Conservation (phyloP, 1,284 basidiomycete species). For the Heterobasidion occidentale region DNA sequence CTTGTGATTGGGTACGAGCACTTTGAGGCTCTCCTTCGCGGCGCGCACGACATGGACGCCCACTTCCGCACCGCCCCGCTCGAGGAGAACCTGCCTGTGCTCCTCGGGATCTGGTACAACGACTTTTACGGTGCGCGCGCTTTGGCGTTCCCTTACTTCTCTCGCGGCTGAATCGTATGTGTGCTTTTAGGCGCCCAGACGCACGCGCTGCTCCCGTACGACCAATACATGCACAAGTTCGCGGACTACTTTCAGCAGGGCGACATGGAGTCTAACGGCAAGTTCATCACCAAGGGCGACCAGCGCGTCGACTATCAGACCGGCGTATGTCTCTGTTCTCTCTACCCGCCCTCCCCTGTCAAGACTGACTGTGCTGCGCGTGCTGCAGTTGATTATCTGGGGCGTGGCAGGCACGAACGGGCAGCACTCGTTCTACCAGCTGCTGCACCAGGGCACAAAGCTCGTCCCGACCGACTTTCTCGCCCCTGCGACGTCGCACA, state of each 20-base stretch:
- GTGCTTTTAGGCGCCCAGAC: slow-evolving; percentile 69
- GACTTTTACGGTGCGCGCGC: slow-evolving; percentile 77
- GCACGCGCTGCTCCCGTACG: slow-evolving; percentile 92
- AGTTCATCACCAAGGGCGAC: slow-evolving; percentile 91
- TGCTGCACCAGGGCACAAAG: slow-evolving; percentile 93
- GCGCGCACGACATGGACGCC: slow-evolving; percentile 96
- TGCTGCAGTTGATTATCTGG: slow-evolving; percentile 88
- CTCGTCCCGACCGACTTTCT: slow-evolving; percentile 93
- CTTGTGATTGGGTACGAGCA: slow-evolving; percentile 91
- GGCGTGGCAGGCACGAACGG: slow-evolving; percentile 97
- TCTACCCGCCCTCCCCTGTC: background rate
- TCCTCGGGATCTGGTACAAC: slow-evolving; percentile 97
- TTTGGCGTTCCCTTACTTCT: background rate
- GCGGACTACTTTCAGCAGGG: slow-evolving; percentile 99
- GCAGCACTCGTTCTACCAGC: slow-evolving; percentile 99
- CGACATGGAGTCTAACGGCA: slow-evolving; percentile 99
- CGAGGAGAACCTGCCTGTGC: slow-evolving; percentile 88
- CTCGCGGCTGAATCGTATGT: background rate
- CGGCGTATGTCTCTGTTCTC: slow-evolving; percentile 54
- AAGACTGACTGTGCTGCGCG: background rate
- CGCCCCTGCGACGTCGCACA: slow-evolving; percentile 89
- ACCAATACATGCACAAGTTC: slow-evolving; percentile 98
- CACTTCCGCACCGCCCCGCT: slow-evolving; percentile 89
- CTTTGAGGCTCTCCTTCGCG: slow-evolving; percentile 85
- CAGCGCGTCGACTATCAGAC: slow-evolving; percentile 94